Base-by-base conservation (phyloP, 2,329 filamentous ascomycete species). In the Colletotrichum gigasporum region DNA sequence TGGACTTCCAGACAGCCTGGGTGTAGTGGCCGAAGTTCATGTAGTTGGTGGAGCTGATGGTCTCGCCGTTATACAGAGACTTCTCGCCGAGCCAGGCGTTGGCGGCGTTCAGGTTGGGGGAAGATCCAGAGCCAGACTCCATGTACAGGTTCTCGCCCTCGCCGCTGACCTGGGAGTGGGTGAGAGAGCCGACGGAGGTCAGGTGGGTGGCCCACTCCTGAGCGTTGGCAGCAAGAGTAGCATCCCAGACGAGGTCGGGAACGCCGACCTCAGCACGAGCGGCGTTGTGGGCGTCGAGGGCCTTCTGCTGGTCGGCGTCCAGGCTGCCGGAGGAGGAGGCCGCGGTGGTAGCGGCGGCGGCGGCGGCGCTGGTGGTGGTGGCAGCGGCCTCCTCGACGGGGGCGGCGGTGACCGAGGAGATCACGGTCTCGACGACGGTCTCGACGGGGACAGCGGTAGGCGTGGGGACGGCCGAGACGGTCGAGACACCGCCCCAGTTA, bases 1-100 rank as follows among this genome's bases (percentile, higher is more conserved):
- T 73, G 1, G 47, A 64, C 41, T 72, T 73, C 75, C 75, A 77
- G 32, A 77, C 68, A 26, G 63, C 63, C 55, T 77, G 73, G 28
- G 76, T 73, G 41, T 74, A 74, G 55, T 74, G 72, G 0, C 72
- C 72, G 55, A 74, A 74, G 5, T 39, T 34, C 45, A 58, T 62
- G 34, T 65, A 68, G 58, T 66, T 66, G 48, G 22, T 37, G n/a
- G 28, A 24, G 60, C 47, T 37, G 60, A 66, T 59, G 53, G 47
- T 16, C 60, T 66, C 60, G 53, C 64, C 64, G 30, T 59, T 45
- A 60, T 66, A 66, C 16, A 35, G 16, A 7, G 54, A 42, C 64
- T 66, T 66, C 60, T 66, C 64, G 35, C 34, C 12, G 28, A 66
- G 52, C 60, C 60, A 66, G 53, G 54, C 52, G 35, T 59, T 24